Conservation (phyloP, 805 yeast species). For the Wickerhamomyces hampshirensis region DNA sequence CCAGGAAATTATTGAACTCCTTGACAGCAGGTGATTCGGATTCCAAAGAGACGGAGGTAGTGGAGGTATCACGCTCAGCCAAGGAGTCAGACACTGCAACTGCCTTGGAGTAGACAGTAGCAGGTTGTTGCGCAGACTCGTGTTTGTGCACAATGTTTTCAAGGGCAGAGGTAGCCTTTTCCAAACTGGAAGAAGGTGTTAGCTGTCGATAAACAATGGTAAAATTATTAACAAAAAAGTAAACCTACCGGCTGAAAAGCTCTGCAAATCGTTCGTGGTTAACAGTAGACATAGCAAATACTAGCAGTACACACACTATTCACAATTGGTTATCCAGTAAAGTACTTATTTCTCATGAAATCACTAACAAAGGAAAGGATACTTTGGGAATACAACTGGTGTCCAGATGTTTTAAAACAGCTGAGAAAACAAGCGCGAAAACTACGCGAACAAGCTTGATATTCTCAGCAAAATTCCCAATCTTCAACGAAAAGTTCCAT, state of each 20-base stretch:
- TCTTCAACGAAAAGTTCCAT: too few relatives aligned
- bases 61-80: slow-evolving; percentile 8
- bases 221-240: too few relatives aligned
- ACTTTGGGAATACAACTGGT: too few relatives aligned
- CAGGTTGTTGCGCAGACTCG: slow-evolving; percentile 3
- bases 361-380: too few relatives aligned
- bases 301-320: background rate
- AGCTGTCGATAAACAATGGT: too few relatives aligned
- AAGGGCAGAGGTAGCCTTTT: slow-evolving; percentile 24
- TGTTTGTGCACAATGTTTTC: slow-evolving; percentile 23
- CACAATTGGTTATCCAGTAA: too few relatives aligned
- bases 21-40: slow-evolving; percentile 30
- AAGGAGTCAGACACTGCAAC: slow-evolving; percentile 6
- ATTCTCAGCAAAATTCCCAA: too few relatives aligned
- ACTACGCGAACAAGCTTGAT: too few relatives aligned
- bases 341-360: too few relatives aligned
- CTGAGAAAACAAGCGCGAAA: too few relatives aligned
- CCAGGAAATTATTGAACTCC: slow-evolving; percentile 52
- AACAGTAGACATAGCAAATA: slow-evolving; percentile 10
- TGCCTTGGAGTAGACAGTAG: too few relatives aligned
- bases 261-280: slow-evolving; percentile 16
- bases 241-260: slow-evolving; percentile 16
- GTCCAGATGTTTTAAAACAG: too few relatives aligned
- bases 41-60: slow-evolving; percentile 7
- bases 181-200: slow-evolving; percentile 13